Evolutionary conservation across 805 yeast species (phyloP).

Genomic region (Pichia exigua): DNA sequence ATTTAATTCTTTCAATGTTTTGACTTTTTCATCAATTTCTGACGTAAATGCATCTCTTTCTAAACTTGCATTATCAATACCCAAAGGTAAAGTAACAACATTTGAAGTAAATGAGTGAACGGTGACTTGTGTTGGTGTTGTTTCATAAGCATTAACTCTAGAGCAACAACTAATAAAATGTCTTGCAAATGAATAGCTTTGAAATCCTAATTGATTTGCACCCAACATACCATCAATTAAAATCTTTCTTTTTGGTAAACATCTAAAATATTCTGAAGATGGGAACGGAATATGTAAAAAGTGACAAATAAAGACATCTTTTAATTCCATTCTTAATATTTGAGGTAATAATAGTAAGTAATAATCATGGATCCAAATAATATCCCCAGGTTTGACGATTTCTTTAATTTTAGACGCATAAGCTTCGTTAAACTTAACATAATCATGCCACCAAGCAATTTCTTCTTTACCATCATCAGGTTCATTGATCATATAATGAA

Average conservation of each 20-base stretch:
- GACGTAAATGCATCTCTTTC: conserved; percentile 51
- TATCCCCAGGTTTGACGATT: conserved; percentile 79
- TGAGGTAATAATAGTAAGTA: conserved; percentile 77
- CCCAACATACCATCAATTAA: conserved; percentile 89
- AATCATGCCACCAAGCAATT: conserved; percentile 73
- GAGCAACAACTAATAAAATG: conserved; percentile 90
- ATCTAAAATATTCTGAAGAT: conserved; percentile 85
- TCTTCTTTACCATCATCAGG: conserved; percentile 64
- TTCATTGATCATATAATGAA: conserved; percentile 84
- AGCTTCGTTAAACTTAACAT: conserved; percentile 84
- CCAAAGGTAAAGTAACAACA: conserved; percentile 77
- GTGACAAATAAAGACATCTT: conserved; percentile 67
- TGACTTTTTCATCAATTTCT: conserved; percentile 53
- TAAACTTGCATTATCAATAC: conserved; percentile 70
- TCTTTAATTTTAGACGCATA: conserved; percentile 71
- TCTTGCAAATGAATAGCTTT: conserved; percentile 75
- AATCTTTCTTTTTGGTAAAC: conserved; percentile 74
- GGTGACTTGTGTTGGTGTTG: conserved; percentile 45
- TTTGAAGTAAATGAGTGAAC: conserved; percentile 74
- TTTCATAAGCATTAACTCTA: conserved; percentile 78
- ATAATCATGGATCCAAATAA: conserved; percentile 90
- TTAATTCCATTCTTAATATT: conserved; percentile 67
- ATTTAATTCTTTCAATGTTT: conserved; percentile 56
- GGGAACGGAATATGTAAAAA: conserved; percentile 93
- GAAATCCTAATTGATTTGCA: conserved; percentile 79